These are phyloP conservation scores for Tetragonia tetragonoides DNA, from an alignment of 148 eudicot genomes.

Conservation along the genomic window DNA sequence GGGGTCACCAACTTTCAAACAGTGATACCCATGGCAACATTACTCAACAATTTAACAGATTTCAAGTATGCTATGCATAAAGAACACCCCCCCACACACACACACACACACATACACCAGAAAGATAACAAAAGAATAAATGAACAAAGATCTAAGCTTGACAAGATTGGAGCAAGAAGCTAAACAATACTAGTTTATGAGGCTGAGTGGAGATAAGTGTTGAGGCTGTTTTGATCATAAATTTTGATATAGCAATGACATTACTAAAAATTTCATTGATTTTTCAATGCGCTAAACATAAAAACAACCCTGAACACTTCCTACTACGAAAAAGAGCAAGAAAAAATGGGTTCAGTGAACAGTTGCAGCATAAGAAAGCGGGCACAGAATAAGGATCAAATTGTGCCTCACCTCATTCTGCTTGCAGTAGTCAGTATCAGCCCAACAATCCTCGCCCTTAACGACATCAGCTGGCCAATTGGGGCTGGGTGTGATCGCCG, in stretches of 20 bases:
- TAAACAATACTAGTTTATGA: background rate
- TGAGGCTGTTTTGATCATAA: background rate
- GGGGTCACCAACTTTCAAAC: background rate
- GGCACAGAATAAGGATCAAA: no score
- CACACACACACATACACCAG: no score
- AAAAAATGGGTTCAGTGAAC: no score
- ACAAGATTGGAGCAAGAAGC: background rate
- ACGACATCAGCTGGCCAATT: slow-evolving; percentile 65
- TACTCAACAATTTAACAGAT: background rate
- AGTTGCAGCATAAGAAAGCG: no score
- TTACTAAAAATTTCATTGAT: no score
- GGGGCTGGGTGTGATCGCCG: slow-evolving; percentile 73
- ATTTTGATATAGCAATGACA: no score
- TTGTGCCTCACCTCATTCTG: slow-evolving; percentile 44
- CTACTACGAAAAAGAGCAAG: no score
- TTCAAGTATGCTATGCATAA: background rate
- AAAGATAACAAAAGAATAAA: no score
- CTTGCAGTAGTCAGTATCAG: slow-evolving; percentile 73
- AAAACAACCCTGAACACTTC: no score
- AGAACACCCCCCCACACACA: no score
- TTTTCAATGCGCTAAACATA: no score
- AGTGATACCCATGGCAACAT: background rate
- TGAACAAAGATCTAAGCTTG: background rate
- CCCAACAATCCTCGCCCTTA: slow-evolving; percentile 83
- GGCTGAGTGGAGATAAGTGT: background rate